Base-by-base conservation (phyloP, 2,329 filamentous ascomycete genomes). In the Onygenales sp. region DNA sequence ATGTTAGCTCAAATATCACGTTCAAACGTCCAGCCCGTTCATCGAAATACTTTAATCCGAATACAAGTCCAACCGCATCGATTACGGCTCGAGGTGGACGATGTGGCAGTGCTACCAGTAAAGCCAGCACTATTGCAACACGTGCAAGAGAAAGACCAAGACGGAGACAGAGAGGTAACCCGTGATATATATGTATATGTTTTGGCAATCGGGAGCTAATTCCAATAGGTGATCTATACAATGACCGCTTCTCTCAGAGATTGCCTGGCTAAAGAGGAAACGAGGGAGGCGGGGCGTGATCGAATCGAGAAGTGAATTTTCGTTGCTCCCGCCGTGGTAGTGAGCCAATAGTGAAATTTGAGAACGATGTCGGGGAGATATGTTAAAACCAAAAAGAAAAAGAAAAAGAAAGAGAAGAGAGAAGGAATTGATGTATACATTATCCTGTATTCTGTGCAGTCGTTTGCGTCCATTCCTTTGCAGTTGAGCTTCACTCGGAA, bases 91-190 rank as follows among this genome's bases (percentile, higher is more conserved):
- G 62, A n/a, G 64, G 58, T 42, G 42, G 49, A 27, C 42, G 39
- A 37, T 53, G 42, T 27, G 65, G 63, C 42, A 58, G 47, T 32
- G 36, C 36, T 14, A n/a, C 47, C 47, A 49, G 36, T 40, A 49
- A 32, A 32, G 2, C 21, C 6, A 32, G 4, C n/a, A 32, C 47
- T 14, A 17, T 37, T 4, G 34, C 47, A 11, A 36, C n/a, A 8
- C 9, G 47, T 11, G 10, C 36, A 10, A 40, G 47, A 40, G 47
- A 42, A 40, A 44, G 51, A 31, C 52, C 51, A 13, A 51, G 54
- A 21, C 17, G 67, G 17, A 62, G 55, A 42, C 62, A 62, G 49
- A 57, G 64, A 63, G 63, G 67, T 68, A 61, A 55, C 4, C 4
- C 21, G 3, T 27, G 58, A 33, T 7, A 43, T 27, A 17, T 48